Evolutionary conservation across 306 rosid species (phyloP), one percentile per base, ranked within the genome.

Genomic region (Citrullus colocynthis): DNA sequence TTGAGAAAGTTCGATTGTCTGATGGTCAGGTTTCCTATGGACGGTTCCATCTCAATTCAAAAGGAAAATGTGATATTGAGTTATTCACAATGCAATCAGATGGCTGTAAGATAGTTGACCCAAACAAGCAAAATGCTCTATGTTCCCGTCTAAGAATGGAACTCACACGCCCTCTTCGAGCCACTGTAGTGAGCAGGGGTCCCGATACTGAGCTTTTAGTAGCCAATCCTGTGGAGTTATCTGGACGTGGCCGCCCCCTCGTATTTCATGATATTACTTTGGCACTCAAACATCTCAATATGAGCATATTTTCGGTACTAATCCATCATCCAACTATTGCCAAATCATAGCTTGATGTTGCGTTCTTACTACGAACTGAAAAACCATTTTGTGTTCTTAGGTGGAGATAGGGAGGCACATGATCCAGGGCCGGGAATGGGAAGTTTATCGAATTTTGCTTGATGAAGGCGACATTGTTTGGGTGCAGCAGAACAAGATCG

Each of bases 121-220:
- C 80, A 5, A 44, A 62, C 71, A 85, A 85, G 89, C 83, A 85
- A 77, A 82, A 80, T 20, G 83, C 84, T 5, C 58, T 89, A 63
- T 78, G 87, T 57, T 81, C 88, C 36, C 88, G 89, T 64, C 55
- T 89, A 79, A 82, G 84, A 81, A 85, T 81, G 89, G 90, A 89
- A 78, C 89, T 89, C 24, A 65, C 80, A 15, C 85, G 77, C 45
- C 93, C 89, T 51, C 89, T 89, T 48, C 81, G 90, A 77, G 88
- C 84, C 41, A 79, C 83, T 14, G 86, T 77, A n/a, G 85, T 86
- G 41, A 85, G 86, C 85, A 80, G 84, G 61, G 93, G 90, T 24
- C 90, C 93, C 10, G 90, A 89, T 77, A 85, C 85, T 0, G 93
- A 89, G 83, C 86, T 89, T 74, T 78, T 89, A 67, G 93, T 89